Evolutionary conservation across 192 early-diverging fungal species (phyloP).

Genomic region (Phlyctochytrium planicorne): DNA sequence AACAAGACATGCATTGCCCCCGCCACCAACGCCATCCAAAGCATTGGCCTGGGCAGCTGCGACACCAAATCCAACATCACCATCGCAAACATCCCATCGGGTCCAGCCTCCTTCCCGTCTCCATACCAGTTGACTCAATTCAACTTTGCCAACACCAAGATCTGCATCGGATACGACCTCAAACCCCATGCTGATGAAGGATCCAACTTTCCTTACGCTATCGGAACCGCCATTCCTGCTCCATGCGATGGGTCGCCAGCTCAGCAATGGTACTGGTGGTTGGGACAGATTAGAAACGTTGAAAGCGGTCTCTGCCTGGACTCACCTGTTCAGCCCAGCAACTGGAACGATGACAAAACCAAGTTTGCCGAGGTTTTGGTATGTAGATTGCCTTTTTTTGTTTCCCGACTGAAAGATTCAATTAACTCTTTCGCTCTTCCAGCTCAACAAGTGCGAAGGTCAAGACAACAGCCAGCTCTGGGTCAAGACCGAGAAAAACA

Average conservation of each 20-base stretch:
- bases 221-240: neutral
- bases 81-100: neutral
- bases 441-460: neutral
- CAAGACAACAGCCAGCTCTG: neutral
- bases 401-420: neutral
- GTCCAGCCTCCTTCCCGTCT: neutral
- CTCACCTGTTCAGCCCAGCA: neutral
- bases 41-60: neutral
- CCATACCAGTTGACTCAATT: neutral
- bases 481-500: neutral
- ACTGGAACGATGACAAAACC: neutral
- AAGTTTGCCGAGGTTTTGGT: neutral
- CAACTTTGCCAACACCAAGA: neutral
- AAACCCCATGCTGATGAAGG: too few species aligned
- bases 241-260: slow-evolving; percentile 2
- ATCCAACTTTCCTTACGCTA: neutral
- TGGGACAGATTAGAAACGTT: slow-evolving; percentile 21
- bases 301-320: slow-evolving; percentile 22
- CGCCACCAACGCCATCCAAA: neutral
- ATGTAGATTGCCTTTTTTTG: neutral
- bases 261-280: slow-evolving; percentile 21
- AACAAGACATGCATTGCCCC: neutral
- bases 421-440: neutral
- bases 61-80: neutral
- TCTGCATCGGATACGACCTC: neutral